These are phyloP conservation scores for Diaporthe sp. DNA, from an alignment of 2,329 filamentous ascomycete species.

Conservation along the genomic window DNA sequence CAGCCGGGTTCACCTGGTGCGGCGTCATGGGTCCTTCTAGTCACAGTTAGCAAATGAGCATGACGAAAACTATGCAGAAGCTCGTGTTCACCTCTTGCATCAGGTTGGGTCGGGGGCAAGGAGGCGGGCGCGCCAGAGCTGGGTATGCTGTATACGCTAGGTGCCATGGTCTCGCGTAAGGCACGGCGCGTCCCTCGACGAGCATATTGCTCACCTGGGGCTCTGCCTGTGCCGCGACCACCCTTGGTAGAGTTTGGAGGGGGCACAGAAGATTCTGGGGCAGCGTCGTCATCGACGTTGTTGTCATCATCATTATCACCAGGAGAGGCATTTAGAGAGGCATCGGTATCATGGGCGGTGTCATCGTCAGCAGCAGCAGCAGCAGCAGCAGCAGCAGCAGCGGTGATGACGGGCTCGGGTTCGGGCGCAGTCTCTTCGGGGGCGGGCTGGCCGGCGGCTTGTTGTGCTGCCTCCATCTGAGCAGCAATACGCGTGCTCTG, in stretches of 20 bases:
- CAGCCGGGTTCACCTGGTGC: slow-evolving; percentile 26
- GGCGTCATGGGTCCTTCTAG: slow-evolving; percentile 32
- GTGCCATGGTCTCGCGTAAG: slow-evolving; percentile 24
- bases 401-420: slow-evolving; percentile 23
- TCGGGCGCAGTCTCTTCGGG: slow-evolving; percentile 7
- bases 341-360: slow-evolving; percentile 17
- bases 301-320: slow-evolving; percentile 28
- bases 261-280: slow-evolving; percentile 18
- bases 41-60: slow-evolving; percentile 14
- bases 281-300: background rate
- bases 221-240: slow-evolving; percentile 20
- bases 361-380: slow-evolving; percentile 27
- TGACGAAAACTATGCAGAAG: background rate
- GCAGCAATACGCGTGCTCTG: slow-evolving; percentile 40
- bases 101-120: slow-evolving; percentile 14
- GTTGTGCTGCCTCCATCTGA: slow-evolving; percentile 33
- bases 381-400: slow-evolving; percentile 26
- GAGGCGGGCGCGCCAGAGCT: slow-evolving; percentile 5
- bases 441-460: slow-evolving; percentile 36
- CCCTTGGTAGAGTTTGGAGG: slow-evolving; percentile 9
- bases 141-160: slow-evolving; percentile 10
- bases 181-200: slow-evolving; percentile 33
- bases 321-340: slow-evolving; percentile 43
- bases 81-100: slow-evolving; percentile 26
- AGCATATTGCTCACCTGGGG: slow-evolving; percentile 32